These are phyloP conservation scores for Camptophora hylomeconis DNA, from an alignment of 2,329 filamentous ascomycete genomes.

Conservation along the genomic window DNA sequence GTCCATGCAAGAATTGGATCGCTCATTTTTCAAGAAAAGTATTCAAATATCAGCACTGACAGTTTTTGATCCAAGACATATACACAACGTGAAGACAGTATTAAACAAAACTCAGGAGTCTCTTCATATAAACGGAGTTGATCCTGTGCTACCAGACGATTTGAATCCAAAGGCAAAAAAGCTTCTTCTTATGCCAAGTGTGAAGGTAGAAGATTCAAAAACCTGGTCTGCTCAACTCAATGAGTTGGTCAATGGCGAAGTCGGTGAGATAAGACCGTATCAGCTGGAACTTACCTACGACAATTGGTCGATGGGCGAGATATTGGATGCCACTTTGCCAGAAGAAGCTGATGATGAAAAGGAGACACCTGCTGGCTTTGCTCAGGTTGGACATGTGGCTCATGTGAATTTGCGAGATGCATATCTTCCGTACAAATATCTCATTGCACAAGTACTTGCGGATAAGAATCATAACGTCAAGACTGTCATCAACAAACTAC, in stretches of 20 bases:
- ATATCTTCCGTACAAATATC: slow-evolving; percentile 71
- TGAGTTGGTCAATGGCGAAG: slow-evolving; percentile 54
- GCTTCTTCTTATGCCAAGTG: slow-evolving; percentile 25
- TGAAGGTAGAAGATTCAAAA: slow-evolving; percentile 38
- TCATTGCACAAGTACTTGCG: slow-evolving; percentile 73
- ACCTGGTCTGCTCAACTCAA: slow-evolving; percentile 64
- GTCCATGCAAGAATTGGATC: slow-evolving; percentile 68
- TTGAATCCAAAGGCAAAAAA: slow-evolving; percentile 22
- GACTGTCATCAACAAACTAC: slow-evolving; percentile 93
- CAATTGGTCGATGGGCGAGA: slow-evolving; percentile 77
- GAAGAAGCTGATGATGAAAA: slow-evolving; percentile 53
- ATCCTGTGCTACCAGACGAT: slow-evolving; percentile 44
- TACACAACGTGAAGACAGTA: slow-evolving; percentile 55
- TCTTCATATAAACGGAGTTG: slow-evolving; percentile 50
- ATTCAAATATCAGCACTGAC: slow-evolving; percentile 67
- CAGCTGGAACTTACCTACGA: slow-evolving; percentile 66
- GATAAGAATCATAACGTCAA: slow-evolving; percentile 75
- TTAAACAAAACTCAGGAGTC: slow-evolving; percentile 55
- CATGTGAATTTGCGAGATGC: slow-evolving; percentile 80
- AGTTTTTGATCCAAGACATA: slow-evolving; percentile 60
- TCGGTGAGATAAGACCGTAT: slow-evolving; percentile 62
- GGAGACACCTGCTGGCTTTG: slow-evolving; percentile 76
- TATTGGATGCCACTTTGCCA: slow-evolving; percentile 69
- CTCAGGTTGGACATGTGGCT: slow-evolving; percentile 78
- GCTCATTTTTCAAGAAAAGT: slow-evolving; percentile 65